Percentiles rank a stretch among this genome's conserved stretches.
These are phyloP conservation scores for Stenocarpella maydis DNA, from an alignment of 2,329 filamentous ascomycete species.

Conservation along the genomic window DNA sequence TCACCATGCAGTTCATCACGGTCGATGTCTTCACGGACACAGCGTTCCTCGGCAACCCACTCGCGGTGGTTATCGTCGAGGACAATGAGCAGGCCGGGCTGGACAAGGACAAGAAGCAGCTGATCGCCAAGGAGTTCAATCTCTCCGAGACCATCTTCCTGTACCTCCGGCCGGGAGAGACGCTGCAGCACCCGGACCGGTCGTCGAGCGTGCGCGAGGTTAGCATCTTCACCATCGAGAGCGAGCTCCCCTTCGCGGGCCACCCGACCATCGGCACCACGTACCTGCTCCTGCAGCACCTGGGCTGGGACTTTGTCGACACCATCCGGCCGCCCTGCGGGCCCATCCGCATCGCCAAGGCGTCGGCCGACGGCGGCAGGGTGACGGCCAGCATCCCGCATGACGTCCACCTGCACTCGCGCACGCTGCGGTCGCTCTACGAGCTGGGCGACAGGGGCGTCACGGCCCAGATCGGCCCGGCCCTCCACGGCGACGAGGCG, in stretches of 20 bases:
- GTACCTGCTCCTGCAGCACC: constrained; percentile 53
- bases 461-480: constrained; percentile 41
- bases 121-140: constrained; percentile 69
- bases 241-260: constrained; percentile 68
- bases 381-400: constrained; percentile 73
- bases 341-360: constrained; percentile 55
- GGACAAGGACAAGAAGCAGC: constrained; percentile 62
- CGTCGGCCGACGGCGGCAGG: constrained; percentile 43
- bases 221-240: constrained; percentile 65
- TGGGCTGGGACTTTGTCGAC: constrained; percentile 46
- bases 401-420: constrained; percentile 67
- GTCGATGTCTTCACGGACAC: constrained; percentile 66
- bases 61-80: constrained; percentile 66
- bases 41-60: constrained; percentile 64
- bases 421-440: constrained; percentile 48
- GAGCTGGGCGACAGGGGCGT: constrained; percentile 40
- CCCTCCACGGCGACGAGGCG: constrained; percentile 42
- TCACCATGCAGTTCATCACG: constrained; percentile 56
- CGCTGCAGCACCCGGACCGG: constrained; percentile 36
- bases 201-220: constrained; percentile 51
- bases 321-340: constrained; percentile 65
- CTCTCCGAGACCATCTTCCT: constrained; percentile 71
- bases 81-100: constrained; percentile 48
- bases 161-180: constrained; percentile 52
- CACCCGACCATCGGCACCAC: constrained; percentile 69